Evolutionary conservation across 495 filamentous ascomycete species (phyloP).

Genomic region (Aspergillus homomorphus): DNA sequence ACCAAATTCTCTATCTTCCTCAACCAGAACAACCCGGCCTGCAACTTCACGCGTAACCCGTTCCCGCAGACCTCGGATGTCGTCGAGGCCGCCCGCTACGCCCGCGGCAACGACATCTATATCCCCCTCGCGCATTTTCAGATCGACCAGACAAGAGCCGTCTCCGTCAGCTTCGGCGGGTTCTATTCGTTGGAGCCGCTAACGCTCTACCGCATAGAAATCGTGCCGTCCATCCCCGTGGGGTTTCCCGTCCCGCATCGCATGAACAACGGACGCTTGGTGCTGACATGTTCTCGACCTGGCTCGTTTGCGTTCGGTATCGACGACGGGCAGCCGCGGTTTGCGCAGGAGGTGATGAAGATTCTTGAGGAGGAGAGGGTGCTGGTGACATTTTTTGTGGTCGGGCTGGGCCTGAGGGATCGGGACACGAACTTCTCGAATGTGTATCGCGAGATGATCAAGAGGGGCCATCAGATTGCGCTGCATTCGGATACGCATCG

Average conservation of each 20-base stretch:
- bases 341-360: slow-evolving; percentile 61
- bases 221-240: slow-evolving; percentile 47
- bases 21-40: slow-evolving; percentile 68
- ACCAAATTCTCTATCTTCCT: slow-evolving; percentile 66
- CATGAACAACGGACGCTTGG: slow-evolving; percentile 57
- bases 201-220: slow-evolving; percentile 61
- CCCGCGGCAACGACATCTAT: slow-evolving; percentile 56
- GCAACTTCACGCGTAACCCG: slow-evolving; percentile 56
- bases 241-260: slow-evolving; percentile 56
- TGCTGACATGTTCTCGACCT: slow-evolving; percentile 65
- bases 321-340: slow-evolving; percentile 67
- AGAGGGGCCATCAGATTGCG: slow-evolving; percentile 69
- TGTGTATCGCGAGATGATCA: slow-evolving; percentile 63
- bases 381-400: slow-evolving; percentile 76
- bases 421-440: slow-evolving; percentile 55
- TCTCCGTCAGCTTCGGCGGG: slow-evolving; percentile 67
- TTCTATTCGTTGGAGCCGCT: slow-evolving; percentile 56
- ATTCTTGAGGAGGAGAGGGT: slow-evolving; percentile 62
- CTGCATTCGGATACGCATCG: slow-evolving; percentile 74
- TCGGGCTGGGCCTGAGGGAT: slow-evolving; percentile 64
- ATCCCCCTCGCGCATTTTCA: slow-evolving; percentile 73
- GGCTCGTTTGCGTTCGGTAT: slow-evolving; percentile 80
- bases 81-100: slow-evolving; percentile 65
- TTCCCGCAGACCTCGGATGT: slow-evolving; percentile 74
- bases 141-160: slow-evolving; percentile 54